Evolutionary conservation across 495 filamentous ascomycete genomes (phyloP).

Genomic region (Symbiotaphrina buchneri): DNA sequence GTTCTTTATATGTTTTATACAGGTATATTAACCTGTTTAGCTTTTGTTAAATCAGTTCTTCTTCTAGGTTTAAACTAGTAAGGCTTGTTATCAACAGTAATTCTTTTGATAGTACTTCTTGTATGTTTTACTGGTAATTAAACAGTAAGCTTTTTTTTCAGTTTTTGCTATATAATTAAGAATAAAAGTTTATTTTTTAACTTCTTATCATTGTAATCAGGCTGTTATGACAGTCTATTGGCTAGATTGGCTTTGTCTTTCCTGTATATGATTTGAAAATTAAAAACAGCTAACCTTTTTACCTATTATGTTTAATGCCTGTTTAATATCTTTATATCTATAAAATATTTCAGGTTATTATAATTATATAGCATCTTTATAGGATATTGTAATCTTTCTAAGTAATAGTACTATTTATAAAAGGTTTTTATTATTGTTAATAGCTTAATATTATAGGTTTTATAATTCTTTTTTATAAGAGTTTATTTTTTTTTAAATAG

Average conservation of each 20-base stretch:
- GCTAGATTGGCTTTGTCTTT: neutral
- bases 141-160: neutral
- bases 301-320: slow-evolving; percentile 8
- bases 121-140: neutral
- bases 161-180: neutral
- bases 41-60: too few relatives aligned
- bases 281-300: slow-evolving; percentile 10
- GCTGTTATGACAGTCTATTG: neutral
- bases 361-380: too few relatives aligned
- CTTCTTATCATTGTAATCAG: neutral
- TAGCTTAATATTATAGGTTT: slow-evolving; percentile 11
- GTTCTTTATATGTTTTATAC: too few relatives aligned
- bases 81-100: neutral
- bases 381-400: slow-evolving; percentile 9
- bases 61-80: too few relatives aligned
- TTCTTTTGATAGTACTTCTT: neutral
- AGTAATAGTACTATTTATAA: slow-evolving; percentile 8
- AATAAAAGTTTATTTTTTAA: neutral
- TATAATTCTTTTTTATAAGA: slow-evolving; percentile 8
- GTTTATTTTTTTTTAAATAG: slow-evolving; percentile 6
- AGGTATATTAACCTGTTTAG: too few relatives aligned
- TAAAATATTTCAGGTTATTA: too few relatives aligned
- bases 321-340: slow-evolving; percentile 9
- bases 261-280: slow-evolving; percentile 8
- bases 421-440: too few relatives aligned